Evolutionary conservation across 1,284 basidiomycete genomes (phyloP), one percentile per base, ranked within the genome.

Genomic region (Golubevia pallescens): DNA sequence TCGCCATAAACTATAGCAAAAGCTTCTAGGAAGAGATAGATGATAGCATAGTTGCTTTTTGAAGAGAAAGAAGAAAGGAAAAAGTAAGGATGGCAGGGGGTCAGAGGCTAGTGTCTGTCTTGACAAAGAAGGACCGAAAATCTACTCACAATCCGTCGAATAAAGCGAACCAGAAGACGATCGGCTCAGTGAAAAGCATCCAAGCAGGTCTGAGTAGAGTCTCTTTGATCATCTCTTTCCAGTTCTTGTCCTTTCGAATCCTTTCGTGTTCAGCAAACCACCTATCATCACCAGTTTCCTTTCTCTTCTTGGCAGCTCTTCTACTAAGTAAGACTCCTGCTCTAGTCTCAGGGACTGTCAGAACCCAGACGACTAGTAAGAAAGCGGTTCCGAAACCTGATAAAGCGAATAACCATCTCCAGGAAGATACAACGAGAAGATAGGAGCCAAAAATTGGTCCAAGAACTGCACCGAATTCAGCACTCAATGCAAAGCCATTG

Each of bases 111-210:
- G 14, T 21, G 14, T 23, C 19, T 59, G 16, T 13, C 7, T 7
- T 14, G n/a, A n/a, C n/a, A n/a, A 38, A 38, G 34, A 38, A 38
- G 34, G 10, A 38, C n/a, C n/a, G 34, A 38, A 38, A 10, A 38
- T 38, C 10, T 38, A 38, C 34, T 38, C 34, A 38, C 34, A 65
- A 34, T 0, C 70, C 71, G 21, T 78, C 75, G 24, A 70, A 80
- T 0, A 69, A n/a, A 5, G 69, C 61, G 16, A 71, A 70, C 57
- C 64, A 67, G 21, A 70, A 67, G 1, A 79, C 75, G 58, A 79
- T 77, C 21, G 77, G 75, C 56, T 79, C 77, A 34, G 68, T 75
- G 63, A 72, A 69, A 10, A 79, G 73, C 77, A 79, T 79, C 58
- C 61, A 73, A 0, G 73, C 16, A 16, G 77, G 77, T 20, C 75